Conservation (phyloP, 1,284 basidiomycete genomes). For the Cerioporus squamosus region DNA sequence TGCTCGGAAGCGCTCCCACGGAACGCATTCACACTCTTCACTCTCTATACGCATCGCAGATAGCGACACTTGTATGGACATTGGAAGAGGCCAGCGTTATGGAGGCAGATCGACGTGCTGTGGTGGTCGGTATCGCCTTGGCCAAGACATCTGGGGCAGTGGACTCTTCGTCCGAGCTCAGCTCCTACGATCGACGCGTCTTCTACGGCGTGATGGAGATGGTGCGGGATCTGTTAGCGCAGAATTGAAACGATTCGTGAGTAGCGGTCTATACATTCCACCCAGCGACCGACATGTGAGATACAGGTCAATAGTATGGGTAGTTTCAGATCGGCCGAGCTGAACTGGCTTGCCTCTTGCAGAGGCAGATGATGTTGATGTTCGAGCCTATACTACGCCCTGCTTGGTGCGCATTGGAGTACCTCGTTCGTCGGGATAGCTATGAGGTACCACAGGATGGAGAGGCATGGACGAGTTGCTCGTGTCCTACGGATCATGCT, state of each 20-base stretch:
- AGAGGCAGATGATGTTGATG: background rate
- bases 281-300: too few species aligned
- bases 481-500: too few species aligned
- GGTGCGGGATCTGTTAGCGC: slow-evolving; percentile 49
- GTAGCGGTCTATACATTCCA: background rate
- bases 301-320: background rate
- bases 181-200: slow-evolving; percentile 53
- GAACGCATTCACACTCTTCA: slow-evolving; percentile 72
- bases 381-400: background rate
- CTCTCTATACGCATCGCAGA: slow-evolving; percentile 83
- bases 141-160: slow-evolving; percentile 39
- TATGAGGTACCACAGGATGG: too few species aligned
- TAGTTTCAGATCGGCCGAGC: too few species aligned
- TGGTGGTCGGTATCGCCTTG: slow-evolving; percentile 76
- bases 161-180: slow-evolving; percentile 39
- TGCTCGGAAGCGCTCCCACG: slow-evolving; percentile 76
- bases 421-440: too few species aligned
- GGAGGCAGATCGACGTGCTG: slow-evolving; percentile 49
- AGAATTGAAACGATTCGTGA: slow-evolving; percentile 7
- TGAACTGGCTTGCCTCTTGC: too few species aligned
- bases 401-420: too few species aligned
- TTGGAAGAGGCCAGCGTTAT: slow-evolving; percentile 45
- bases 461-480: too few species aligned
- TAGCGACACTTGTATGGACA: slow-evolving; percentile 84
- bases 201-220: slow-evolving; percentile 75